Evolutionary conservation across 1,284 basidiomycete genomes (phyloP), one percentile per base, ranked within the genome.

Genomic region (Coniferiporia sulphurascens): DNA sequence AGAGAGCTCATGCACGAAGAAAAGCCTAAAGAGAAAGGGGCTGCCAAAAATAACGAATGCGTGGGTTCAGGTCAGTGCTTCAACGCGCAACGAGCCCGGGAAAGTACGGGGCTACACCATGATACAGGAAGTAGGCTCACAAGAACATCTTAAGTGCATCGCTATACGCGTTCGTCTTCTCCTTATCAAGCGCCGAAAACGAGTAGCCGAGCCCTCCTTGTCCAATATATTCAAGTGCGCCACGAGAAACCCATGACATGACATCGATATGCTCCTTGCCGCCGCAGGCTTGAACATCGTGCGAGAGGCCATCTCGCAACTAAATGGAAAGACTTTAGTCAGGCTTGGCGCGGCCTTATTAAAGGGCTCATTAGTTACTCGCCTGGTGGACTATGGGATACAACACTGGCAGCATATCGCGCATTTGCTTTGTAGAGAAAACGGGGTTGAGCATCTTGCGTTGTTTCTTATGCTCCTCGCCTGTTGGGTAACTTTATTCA

Each of bases 181-280:
- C 8, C 17, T 34, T 34, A 13, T 62, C 62, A 17, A 77, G 66
- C 1, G 71, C 49, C 57, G 76, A 73, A 56, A 79, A 78, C 0
- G 73, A 73, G 61, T 77, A 72, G 1, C 77, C 74, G 17, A 76
- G 61, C 1, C 73, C 73, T 12, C 65, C 67, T 64, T 70, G 69
- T 10, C 70, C 70, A 43, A 74, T 67, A 17, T 70, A 60, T 58
- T 74, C 73, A 13, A 73, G 56, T 21, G 75, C 72, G 4, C 68
- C 67, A n/a, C 71, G 69, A 1, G 70, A 65, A 68, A 74, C 72
- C 74, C 74, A 78, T 15, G 70, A 65, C 12, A 74, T 56, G 34
- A 78, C 58, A 69, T 81, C 66, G 68, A 79, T 63, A 43, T 71
- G 69, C 21, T 58, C 56, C 7, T 64, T 60, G 35, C 64, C 67